A percentile compares a stretch with the other conserved stretches of the same genome.
Evolutionary conservation across 108 stramenopile genomes (phyloP).

Genomic region (Skeletonema potamos): DNA sequence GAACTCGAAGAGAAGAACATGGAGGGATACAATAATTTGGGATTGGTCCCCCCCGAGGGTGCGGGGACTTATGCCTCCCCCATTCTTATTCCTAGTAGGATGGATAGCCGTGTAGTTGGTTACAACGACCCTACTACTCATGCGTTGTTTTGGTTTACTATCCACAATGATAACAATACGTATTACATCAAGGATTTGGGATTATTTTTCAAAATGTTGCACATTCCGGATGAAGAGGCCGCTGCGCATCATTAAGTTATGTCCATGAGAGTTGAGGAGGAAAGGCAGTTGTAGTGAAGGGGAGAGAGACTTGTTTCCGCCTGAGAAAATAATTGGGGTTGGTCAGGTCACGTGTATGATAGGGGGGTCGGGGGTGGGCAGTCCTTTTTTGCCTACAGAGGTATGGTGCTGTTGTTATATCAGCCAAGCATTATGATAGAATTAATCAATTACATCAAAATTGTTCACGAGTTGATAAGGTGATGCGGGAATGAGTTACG

Average conservation of each 20-base stretch:
- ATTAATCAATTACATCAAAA: constrained; percentile 5
- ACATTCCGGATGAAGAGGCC: constrained; percentile 79
- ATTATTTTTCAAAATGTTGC: constrained; percentile 91
- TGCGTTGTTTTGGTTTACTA: constrained; percentile 94
- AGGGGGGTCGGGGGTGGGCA: not conserved
- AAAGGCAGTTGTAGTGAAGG: not conserved
- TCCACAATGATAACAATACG: constrained; percentile 86
- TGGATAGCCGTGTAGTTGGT: constrained; percentile 79
- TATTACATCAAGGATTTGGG: constrained; percentile 92
- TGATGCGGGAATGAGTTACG: no score
- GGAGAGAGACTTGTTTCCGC: not conserved
- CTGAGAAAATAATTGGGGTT: not conserved
- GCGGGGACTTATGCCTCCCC: constrained; percentile 82
- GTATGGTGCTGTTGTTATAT: not conserved
- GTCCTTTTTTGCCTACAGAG: not conserved
- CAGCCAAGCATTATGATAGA: not conserved
- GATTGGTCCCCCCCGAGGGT: constrained; percentile 86
- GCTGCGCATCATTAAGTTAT: constrained; percentile 52
- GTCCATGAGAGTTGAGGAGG: not conserved
- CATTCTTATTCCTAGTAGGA: constrained; percentile 84
- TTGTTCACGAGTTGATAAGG: not conserved
- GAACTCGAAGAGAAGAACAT: constrained; percentile 85
- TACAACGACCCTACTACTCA: constrained; percentile 87
- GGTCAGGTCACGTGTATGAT: not conserved
- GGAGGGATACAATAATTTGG: constrained; percentile 88